A percentile compares a stretch with the other conserved stretches of the same genome.
These are phyloP conservation scores for Besnoitia besnoiti DNA, from an alignment of 169 alveolate species.

Conservation along the genomic window DNA sequence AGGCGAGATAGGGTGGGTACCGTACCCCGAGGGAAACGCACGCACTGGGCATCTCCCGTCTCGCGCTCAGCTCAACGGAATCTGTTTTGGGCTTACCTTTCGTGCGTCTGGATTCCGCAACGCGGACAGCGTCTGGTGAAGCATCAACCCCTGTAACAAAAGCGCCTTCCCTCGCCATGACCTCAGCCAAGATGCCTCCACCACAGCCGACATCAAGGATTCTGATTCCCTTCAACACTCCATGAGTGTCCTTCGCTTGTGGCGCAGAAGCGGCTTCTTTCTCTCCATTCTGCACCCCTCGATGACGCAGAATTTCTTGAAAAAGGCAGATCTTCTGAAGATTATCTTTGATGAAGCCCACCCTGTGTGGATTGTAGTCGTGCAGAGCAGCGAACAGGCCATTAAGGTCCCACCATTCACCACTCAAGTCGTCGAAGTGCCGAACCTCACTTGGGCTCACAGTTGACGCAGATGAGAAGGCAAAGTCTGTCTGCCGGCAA, in stretches of 20 bases:
- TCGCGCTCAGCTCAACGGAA: neutral
- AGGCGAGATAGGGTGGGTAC: no score
- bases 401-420: conserved; percentile 56
- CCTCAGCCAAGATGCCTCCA: conserved; percentile 81
- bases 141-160: conserved; percentile 21
- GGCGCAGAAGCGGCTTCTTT: neutral
- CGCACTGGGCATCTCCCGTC: neutral
- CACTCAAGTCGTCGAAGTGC: conserved; percentile 29
- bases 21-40: neutral
- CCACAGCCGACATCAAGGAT: conserved; percentile 84
- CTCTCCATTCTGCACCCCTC: neutral
- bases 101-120: neutral
- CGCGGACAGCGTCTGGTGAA: neutral
- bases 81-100: neutral
- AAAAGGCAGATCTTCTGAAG: conserved; percentile 42
- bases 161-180: conserved; percentile 71
- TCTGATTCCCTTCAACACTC: conserved; percentile 24
- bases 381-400: conserved; percentile 55
- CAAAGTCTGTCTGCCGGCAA: neutral
- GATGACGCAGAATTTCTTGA: conserved; percentile 35
- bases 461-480: neutral
- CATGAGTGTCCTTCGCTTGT: conserved; percentile 9
- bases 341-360: conserved; percentile 31
- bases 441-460: neutral
- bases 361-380: conserved; percentile 45